These are phyloP conservation scores for Nothomitra cinnamomea DNA, from an alignment of 2,329 filamentous ascomycete species.

Conservation along the genomic window DNA sequence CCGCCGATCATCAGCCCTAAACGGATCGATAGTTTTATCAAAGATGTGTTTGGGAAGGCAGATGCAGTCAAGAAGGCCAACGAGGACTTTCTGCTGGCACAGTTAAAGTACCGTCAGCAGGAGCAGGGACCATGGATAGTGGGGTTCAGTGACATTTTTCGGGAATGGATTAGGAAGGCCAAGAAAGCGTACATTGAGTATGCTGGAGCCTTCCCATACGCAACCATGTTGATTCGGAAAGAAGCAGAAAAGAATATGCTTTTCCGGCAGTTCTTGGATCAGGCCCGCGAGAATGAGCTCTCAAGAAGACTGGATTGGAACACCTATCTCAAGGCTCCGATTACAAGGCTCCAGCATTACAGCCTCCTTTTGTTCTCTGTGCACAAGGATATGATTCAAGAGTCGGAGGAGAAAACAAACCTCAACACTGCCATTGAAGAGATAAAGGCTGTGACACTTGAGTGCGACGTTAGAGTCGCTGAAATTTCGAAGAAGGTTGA, in stretches of 20 bases:
- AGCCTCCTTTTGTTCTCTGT: slow-evolving; percentile 69
- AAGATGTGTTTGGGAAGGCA: slow-evolving; percentile 76
- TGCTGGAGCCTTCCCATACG: slow-evolving; percentile 70
- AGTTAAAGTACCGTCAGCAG: slow-evolving; percentile 90
- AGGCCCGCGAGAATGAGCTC: slow-evolving; percentile 58
- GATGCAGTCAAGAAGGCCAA: slow-evolving; percentile 82
- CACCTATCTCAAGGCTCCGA: slow-evolving; percentile 82
- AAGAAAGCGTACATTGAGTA: slow-evolving; percentile 82
- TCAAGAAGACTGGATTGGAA: slow-evolving; percentile 83
- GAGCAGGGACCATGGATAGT: slow-evolving; percentile 91
- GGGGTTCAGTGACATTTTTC: slow-evolving; percentile 92
- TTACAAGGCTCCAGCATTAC: slow-evolving; percentile 84
- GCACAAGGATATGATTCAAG: slow-evolving; percentile 63
- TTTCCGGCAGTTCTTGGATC: slow-evolving; percentile 73
- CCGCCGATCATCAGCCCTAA: slow-evolving; percentile 69
- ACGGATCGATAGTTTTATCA: slow-evolving; percentile 62
- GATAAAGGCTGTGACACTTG: slow-evolving; percentile 72
- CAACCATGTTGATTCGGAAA: slow-evolving; percentile 65
- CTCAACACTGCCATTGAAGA: slow-evolving; percentile 73
- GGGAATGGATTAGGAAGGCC: slow-evolving; percentile 96
- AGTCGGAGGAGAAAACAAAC: slow-evolving; percentile 81
- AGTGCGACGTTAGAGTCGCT: slow-evolving; percentile 83
- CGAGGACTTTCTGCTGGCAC: slow-evolving; percentile 78
- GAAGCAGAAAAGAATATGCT: slow-evolving; percentile 72
- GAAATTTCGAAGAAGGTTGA: slow-evolving; percentile 86